phyloP scores from a whole-genome alignment of 768 basidiomycete genomes.

The Boletus fagicola region DNA sequence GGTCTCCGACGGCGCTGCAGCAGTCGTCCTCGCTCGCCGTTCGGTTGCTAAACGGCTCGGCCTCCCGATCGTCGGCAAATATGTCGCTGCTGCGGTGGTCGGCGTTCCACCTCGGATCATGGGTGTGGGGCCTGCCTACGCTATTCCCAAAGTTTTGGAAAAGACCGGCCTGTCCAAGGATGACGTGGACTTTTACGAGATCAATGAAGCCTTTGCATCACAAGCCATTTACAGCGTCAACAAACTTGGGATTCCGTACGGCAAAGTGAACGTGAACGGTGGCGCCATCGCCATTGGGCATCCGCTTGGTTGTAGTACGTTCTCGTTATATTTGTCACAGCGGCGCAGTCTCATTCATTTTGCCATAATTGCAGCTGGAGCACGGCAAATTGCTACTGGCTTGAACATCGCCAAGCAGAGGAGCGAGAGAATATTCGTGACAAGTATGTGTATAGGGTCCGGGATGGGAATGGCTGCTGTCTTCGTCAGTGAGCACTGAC shows the following conservation, averaged over 20 bases:
- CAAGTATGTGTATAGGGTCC: slow-evolving; percentile 88
- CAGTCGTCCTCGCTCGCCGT: slow-evolving; percentile 79
- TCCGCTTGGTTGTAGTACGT: slow-evolving; percentile 80
- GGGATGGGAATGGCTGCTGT: slow-evolving; percentile 92
- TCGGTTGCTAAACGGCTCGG: slow-evolving; percentile 78
- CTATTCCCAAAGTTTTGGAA: slow-evolving; percentile 73
- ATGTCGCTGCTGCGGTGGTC: slow-evolving; percentile 61
- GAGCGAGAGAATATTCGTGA: slow-evolving; percentile 74
- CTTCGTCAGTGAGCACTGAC: slow-evolving; percentile 79
- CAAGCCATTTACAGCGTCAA: slow-evolving; percentile 76
- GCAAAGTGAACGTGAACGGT: slow-evolving; percentile 84
- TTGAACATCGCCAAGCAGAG: slow-evolving; percentile 78
- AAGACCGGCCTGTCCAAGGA: slow-evolving; percentile 59
- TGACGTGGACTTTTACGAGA: slow-evolving; percentile 89
- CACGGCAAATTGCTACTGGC: slow-evolving; percentile 85
- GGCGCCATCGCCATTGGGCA: slow-evolving; percentile 91
- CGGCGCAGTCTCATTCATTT: slow-evolving; percentile 3
- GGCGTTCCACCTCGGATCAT: slow-evolving; percentile 88
- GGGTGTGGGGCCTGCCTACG: slow-evolving; percentile 90
- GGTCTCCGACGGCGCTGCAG: slow-evolving; percentile 90
- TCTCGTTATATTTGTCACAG: slow-evolving; percentile 6
- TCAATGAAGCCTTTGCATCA: slow-evolving; percentile 88
- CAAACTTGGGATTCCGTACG: slow-evolving; percentile 63
- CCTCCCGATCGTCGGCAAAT: slow-evolving; percentile 87
- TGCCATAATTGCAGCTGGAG: slow-evolving; percentile 53